Evolutionary conservation across 441 rosid species (phyloP).

Genomic region (Francoa sonchifolia): DNA sequence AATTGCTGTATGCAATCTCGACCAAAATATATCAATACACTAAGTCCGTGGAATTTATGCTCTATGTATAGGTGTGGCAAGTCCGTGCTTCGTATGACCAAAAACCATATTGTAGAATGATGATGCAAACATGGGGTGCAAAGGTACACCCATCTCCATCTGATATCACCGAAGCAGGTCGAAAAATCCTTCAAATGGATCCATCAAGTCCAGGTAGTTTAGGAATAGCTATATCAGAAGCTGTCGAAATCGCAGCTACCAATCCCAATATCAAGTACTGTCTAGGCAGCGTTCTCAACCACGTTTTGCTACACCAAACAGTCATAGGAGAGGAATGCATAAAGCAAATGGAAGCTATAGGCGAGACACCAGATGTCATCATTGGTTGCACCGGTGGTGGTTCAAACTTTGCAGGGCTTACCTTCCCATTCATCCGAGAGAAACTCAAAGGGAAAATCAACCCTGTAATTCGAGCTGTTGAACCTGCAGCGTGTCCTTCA

Average conservation of each 20-base stretch:
- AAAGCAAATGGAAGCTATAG: slow-evolving; percentile 67
- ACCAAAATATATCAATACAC: too few species aligned
- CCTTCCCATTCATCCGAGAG: slow-evolving; percentile 88
- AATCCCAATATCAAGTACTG: slow-evolving; percentile 70
- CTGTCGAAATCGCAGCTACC: slow-evolving; percentile 71
- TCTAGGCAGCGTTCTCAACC: slow-evolving; percentile 82
- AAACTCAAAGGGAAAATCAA: slow-evolving; percentile 72
- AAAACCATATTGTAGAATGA: slow-evolving; percentile 80
- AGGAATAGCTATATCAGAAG: slow-evolving; percentile 95
- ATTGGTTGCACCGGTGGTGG: slow-evolving; percentile 95
- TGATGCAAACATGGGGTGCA: slow-evolving; percentile 99
- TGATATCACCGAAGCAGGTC: slow-evolving; percentile 44
- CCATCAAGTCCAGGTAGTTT: slow-evolving; percentile 78
- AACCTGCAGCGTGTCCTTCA: slow-evolving; percentile 87
- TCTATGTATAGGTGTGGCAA: slow-evolving; percentile 72
- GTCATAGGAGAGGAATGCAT: slow-evolving; percentile 86
- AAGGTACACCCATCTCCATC: slow-evolving; percentile 92
- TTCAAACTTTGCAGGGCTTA: slow-evolving; percentile 81
- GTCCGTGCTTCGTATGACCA: slow-evolving; percentile 84
- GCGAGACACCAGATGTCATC: slow-evolving; percentile 79
- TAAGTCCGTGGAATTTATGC: too few species aligned
- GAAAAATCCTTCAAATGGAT: slow-evolving; percentile 44
- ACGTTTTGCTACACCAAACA: slow-evolving; percentile 86
- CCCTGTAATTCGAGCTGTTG: slow-evolving; percentile 71
- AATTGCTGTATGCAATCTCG: too few species aligned